phyloP scores from a whole-genome alignment of 495 filamentous ascomycete species.

The Friedmanniomyces simplex region DNA sequence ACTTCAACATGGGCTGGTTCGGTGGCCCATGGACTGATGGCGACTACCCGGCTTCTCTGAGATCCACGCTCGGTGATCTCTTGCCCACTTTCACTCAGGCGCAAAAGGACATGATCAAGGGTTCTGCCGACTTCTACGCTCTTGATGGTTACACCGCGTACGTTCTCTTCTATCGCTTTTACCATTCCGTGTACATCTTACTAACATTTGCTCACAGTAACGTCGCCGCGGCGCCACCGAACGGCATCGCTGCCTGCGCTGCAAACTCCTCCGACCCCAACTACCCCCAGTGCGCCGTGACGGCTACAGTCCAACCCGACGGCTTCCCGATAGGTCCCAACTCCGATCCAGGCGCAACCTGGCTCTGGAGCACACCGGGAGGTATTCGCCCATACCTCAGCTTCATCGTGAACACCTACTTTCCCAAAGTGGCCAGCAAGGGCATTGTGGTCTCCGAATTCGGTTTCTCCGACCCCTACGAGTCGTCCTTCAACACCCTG shows the following conservation, averaged over 20 bases:
- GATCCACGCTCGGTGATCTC: slow-evolving; percentile 18
- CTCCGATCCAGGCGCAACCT: slow-evolving; percentile 31
- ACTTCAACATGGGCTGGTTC: slow-evolving; percentile 29
- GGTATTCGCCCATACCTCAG: slow-evolving; percentile 36
- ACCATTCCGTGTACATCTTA: background rate
- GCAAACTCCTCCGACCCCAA: slow-evolving; percentile 26
- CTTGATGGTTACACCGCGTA: slow-evolving; percentile 25
- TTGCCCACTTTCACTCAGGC: slow-evolving; percentile 23
- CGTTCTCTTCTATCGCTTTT: background rate
- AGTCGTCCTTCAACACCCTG: slow-evolving; percentile 26
- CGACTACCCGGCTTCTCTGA: slow-evolving; percentile 24
- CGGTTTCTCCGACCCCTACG: slow-evolving; percentile 39
- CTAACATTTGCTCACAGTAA: slow-evolving; percentile 24
- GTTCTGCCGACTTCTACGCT: slow-evolving; percentile 26
- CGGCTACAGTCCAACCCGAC: slow-evolving; percentile 11
- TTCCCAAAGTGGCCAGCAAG: slow-evolving; percentile 29
- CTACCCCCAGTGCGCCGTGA: slow-evolving; percentile 34
- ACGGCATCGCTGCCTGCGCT: slow-evolving; percentile 21
- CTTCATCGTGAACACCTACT: slow-evolving; percentile 35
- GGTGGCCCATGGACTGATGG: slow-evolving; percentile 23
- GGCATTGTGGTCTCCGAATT: slow-evolving; percentile 39
- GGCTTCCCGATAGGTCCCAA: slow-evolving; percentile 30
- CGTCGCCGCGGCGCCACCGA: slow-evolving; percentile 24
- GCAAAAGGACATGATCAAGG: slow-evolving; percentile 24
- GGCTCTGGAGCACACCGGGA: slow-evolving; percentile 35